Base-by-base conservation (phyloP, 345 rosid species). In the Kernera saxatilis region DNA sequence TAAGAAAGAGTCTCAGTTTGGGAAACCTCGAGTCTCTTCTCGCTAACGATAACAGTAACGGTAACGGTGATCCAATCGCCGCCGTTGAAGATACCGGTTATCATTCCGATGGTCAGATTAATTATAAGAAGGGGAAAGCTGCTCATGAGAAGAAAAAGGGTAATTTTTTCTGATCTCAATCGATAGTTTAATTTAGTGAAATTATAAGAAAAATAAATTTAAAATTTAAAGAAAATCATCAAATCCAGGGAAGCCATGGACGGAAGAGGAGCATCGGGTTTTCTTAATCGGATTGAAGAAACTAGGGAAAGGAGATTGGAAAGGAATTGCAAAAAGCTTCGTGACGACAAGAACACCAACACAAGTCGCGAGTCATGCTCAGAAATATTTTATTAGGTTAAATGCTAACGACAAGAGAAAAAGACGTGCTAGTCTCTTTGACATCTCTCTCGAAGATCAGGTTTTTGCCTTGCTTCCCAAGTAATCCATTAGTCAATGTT, bases 331-430 rank as follows among this genome's bases (percentile, higher is more conserved):
- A 7, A 83, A 75, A 64, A 71, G 67, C 6, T 89, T 29, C 64
- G 93, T 87, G 21, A 64, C 50, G 3, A 83, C 82, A 12, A 78
- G 91, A 59, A 82, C 88, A 18, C 81, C 96, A 0, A 82, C 86
- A 0, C 96, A 87, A 61, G 89, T 89, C 19, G 96, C 92, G 0
- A 85, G 92, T 62, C 96, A 89, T 64, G 95, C 96, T 2, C 93
- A 89, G 56, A 89, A 89, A 70, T 84, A 82, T 67, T 89, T 80
- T 40, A 70, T 76, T 37, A 84, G 96, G 54, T 80, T 67, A 26
- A 49, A 51, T 7, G 44, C 74, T 6, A 22, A 36, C 17, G 78
- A 79, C 30, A 82, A 64, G 81, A 85, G 78, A 79, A 82, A 73
- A 36, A 77, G 84, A 13, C 84, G 96, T 73, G 35, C 86, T 40